Base-by-base conservation (phyloP, 768 basidiomycete genomes). In the Termitomyces sp. region DNA sequence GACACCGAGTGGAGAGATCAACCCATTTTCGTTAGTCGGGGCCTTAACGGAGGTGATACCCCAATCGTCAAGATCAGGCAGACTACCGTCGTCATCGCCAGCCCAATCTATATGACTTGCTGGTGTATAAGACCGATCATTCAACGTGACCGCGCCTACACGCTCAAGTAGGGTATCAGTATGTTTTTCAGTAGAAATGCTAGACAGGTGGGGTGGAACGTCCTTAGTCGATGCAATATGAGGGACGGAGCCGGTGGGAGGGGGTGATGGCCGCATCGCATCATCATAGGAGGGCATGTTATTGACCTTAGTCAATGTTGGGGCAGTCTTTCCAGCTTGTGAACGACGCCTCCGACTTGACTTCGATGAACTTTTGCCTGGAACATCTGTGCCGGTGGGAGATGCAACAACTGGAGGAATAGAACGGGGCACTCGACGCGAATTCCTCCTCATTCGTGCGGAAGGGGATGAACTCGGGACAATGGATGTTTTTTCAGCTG, bases 101-200 rank as follows among this genome's bases (percentile, higher is more conserved):
- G 91, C 91, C 91, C 91, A 94, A 69, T 93, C 90, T 56, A 92
- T 87, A 61, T 92, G 89, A 56, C 84, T 88, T 35, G 85, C 86
- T 14, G 87, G 87, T 1, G 87, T 87, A 15, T 80, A 72, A 12
- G 88, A 85, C 44, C 87, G 74, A 63, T 82, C 76, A 52, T 81
- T 76, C 83, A 90, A 88, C 9, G 87, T 87, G 7, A 83, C 82
- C 9, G 87, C 84, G 48, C 88, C 75, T 11, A 89, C 85, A 51
- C 83, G 86, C 66, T 91, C 87, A 14, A 91, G 89, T 11, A 90
- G 75, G n/a, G 83, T 83, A 66, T 87, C 80, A 50, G 80, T 78
- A 46, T 79, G 79, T 66, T 85, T 75, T 58, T 83, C 83, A 54
- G 73, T 72, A 2, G 73, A 53, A 42, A 46, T 46, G 17, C 60